phyloP scores from a whole-genome alignment of 2,329 filamentous ascomycete species.

The Blastomyces percursus region DNA sequence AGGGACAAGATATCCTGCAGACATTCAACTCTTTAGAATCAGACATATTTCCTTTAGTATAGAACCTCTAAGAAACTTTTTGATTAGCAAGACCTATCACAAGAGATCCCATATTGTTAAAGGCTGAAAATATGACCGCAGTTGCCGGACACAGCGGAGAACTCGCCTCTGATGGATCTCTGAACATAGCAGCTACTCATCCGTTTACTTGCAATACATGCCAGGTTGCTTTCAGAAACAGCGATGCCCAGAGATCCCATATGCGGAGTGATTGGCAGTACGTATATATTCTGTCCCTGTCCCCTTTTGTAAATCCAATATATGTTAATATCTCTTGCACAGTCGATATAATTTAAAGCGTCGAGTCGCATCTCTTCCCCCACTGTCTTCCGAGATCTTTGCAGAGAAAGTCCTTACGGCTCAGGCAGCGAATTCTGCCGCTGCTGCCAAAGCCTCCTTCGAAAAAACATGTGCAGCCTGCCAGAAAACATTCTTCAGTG shows the following conservation, averaged over 20 bases:
- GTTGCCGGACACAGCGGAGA: background rate
- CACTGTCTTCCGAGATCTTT: conserved; percentile 91
- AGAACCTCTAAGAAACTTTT: background rate
- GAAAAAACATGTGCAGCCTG: conserved; percentile 74
- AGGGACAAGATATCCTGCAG: background rate
- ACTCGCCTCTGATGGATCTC: conserved; percentile 13
- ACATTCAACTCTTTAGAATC: background rate
- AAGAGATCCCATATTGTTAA: background rate
- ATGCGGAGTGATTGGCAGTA: conserved; percentile 99
- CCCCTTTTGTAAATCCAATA: background rate
- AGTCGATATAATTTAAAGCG: conserved; percentile 93
- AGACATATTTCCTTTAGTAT: background rate
- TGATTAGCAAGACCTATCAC: background rate
- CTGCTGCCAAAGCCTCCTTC: conserved; percentile 78
- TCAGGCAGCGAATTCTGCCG: conserved; percentile 70
- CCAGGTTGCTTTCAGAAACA: conserved; percentile 89
- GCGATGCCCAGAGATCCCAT: conserved; percentile 83
- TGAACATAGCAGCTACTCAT: conserved; percentile 45
- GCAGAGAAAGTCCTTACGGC: conserved; percentile 91
- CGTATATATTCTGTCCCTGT: conserved; percentile 26
- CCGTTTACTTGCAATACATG: conserved; percentile 98
- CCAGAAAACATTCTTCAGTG: conserved; percentile 88
- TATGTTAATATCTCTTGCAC: conserved; percentile 12
- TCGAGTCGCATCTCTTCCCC: conserved; percentile 42
- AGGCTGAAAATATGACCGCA: conserved; percentile 7